Evolutionary conservation across 2,329 filamentous ascomycete genomes (phyloP).

Genomic region (Coniochaeta prunicola): DNA sequence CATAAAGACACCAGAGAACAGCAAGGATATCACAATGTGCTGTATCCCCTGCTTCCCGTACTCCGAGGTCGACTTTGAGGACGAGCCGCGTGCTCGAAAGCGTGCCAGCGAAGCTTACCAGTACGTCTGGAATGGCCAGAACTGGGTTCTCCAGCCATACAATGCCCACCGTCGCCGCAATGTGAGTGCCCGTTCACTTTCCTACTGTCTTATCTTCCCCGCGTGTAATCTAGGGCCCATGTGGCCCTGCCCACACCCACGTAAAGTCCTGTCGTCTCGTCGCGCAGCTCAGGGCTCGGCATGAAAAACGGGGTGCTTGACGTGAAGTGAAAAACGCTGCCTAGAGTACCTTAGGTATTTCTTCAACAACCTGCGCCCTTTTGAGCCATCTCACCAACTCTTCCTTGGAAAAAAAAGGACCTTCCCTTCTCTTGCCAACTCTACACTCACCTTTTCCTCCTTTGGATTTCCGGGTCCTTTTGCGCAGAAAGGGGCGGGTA

Average conservation of each 20-base stretch:
- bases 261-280: background rate
- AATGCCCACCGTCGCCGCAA: slow-evolving; percentile 16
- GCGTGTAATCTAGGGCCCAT: background rate
- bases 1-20: background rate
- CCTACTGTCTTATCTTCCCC: slow-evolving; percentile 2
- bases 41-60: slow-evolving; percentile 42
- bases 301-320: background rate
- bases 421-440: background rate
- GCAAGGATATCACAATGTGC: slow-evolving; percentile 39
- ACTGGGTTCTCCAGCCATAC: slow-evolving; percentile 22
- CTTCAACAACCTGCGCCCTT: background rate
- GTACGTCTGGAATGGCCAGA: slow-evolving; percentile 31
- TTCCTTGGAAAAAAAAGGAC: background rate
- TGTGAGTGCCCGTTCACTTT: slow-evolving; percentile 23
- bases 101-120: slow-evolving; percentile 21
- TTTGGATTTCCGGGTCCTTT: background rate
- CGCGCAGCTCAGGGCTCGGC: background rate
- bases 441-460: background rate
- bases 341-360: background rate
- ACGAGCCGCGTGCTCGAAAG: slow-evolving; percentile 24
- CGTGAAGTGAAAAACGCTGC: background rate
- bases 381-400: background rate
- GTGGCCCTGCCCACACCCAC: background rate
- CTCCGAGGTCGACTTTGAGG: slow-evolving; percentile 38
- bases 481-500: background rate